Conservation (phyloP, 2,329 filamentous ascomycete species). For the Phyllosticta citrichinensis region DNA sequence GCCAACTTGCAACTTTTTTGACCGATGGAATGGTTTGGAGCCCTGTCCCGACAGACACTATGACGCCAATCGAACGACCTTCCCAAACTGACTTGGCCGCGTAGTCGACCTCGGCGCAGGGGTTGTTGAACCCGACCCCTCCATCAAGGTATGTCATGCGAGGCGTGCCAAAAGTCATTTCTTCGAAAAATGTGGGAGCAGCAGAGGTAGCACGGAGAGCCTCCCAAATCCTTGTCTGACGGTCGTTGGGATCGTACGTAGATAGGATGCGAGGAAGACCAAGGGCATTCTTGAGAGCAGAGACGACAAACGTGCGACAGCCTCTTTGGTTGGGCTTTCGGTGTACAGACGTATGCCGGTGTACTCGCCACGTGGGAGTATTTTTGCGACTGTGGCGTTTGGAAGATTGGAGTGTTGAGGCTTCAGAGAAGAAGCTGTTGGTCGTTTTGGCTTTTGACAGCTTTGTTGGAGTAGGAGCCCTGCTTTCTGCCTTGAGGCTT, state of each 20-base stretch:
- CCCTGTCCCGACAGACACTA: slow-evolving; percentile 29
- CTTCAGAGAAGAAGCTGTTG: neutral
- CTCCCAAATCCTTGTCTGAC: slow-evolving; percentile 22
- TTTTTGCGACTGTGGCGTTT: neutral
- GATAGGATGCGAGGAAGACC: slow-evolving; percentile 27
- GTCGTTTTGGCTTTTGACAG: neutral
- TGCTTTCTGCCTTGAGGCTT: neutral
- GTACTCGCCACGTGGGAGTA: slow-evolving; percentile 24
- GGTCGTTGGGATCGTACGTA: slow-evolving; percentile 31
- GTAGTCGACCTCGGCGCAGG: slow-evolving; percentile 13
- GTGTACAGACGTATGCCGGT: slow-evolving; percentile 24
- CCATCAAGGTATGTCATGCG: slow-evolving; percentile 15
- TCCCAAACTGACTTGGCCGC: slow-evolving; percentile 14
- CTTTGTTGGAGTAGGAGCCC: neutral
- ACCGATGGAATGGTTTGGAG: slow-evolving; percentile 30
- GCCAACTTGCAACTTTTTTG: slow-evolving; percentile 26
- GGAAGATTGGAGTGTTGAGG: slow-evolving; percentile 11
- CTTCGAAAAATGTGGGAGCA: slow-evolving; percentile 21
- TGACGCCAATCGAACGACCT: slow-evolving; percentile 21
- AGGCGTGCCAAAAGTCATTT: slow-evolving; percentile 19
- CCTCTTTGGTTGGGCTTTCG: slow-evolving; percentile 22
- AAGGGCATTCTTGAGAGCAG: slow-evolving; percentile 28
- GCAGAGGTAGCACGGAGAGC: slow-evolving; percentile 23
- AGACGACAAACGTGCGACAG: slow-evolving; percentile 30
- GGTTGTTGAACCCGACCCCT: slow-evolving; percentile 16